phyloP scores from a whole-genome alignment of 148 eudicot species.

The Silene latifolia region DNA sequence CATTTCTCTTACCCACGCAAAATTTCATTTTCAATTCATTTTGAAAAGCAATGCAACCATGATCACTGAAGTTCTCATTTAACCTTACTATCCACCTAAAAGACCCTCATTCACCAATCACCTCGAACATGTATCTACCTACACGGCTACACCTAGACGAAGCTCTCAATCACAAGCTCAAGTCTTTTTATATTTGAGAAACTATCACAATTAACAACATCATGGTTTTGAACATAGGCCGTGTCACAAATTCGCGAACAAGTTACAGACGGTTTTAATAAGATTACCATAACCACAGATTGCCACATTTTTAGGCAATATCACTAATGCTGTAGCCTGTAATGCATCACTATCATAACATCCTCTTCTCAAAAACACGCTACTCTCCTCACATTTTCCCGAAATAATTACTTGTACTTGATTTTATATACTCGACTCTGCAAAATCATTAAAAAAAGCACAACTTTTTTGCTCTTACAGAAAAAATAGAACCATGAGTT shows the following conservation, averaged over 20 bases:
- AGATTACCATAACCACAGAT: background rate
- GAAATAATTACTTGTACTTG: too few relatives aligned
- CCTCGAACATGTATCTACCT: too few relatives aligned
- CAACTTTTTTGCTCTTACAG: too few relatives aligned
- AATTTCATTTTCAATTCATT: conserved; percentile 1
- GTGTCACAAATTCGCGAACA: background rate
- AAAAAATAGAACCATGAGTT: background rate
- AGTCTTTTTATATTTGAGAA: too few relatives aligned
- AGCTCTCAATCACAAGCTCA: background rate
- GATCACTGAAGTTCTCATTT: background rate
- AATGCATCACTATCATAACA: background rate
- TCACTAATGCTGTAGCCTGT: background rate
- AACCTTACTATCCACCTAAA: background rate
- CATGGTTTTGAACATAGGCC: background rate
- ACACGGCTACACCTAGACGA: too few relatives aligned
- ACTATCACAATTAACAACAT: too few relatives aligned
- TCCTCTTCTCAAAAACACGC: too few relatives aligned
- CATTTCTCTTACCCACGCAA: background rate
- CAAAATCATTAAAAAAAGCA: too few relatives aligned
- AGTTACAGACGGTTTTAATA: background rate
- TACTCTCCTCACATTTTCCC: too few relatives aligned
- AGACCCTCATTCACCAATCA: too few relatives aligned
- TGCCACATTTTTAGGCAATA: background rate
- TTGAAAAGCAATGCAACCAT: background rate
- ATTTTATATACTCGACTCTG: too few relatives aligned